Conservation (phyloP, 1,139 yeast genomes). For the Yamadazyma blattariae region DNA sequence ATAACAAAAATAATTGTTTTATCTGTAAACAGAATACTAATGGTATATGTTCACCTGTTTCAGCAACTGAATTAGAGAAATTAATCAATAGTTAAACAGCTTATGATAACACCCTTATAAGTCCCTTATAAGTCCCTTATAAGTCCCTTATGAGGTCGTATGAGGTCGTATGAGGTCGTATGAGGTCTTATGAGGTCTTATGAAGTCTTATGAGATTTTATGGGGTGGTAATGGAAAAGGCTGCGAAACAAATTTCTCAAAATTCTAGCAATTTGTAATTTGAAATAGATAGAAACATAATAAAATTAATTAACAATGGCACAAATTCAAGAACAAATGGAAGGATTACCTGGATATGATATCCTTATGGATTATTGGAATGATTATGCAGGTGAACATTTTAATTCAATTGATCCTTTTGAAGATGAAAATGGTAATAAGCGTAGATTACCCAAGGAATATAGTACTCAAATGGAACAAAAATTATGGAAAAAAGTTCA, state of each 20-base stretch:
- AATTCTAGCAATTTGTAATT: no score
- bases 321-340: conserved; percentile 34
- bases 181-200: no score
- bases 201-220: no score
- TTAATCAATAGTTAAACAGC: conserved; percentile 1
- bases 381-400: conserved; percentile 62
- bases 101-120: no score
- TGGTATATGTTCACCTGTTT: conserved; percentile 40
- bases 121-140: no score
- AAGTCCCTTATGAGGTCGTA: no score
- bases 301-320: no score
- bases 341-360: conserved; percentile 58
- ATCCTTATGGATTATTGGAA: conserved; percentile 55
- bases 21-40: conserved; percentile 59
- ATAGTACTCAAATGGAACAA: conserved; percentile 56
- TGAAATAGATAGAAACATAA: no score
- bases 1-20: conserved; percentile 44
- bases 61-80: conserved; percentile 5
- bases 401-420: conserved; percentile 69
- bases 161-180: no score
- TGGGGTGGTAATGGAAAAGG: no score
- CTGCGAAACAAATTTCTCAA: no score
- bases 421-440: conserved; percentile 57
- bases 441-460: conserved; percentile 56
- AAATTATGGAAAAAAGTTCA: conserved; percentile 72